These are phyloP conservation scores for Diaporthe citri DNA, from an alignment of 2,329 filamentous ascomycete species.

Conservation along the genomic window DNA sequence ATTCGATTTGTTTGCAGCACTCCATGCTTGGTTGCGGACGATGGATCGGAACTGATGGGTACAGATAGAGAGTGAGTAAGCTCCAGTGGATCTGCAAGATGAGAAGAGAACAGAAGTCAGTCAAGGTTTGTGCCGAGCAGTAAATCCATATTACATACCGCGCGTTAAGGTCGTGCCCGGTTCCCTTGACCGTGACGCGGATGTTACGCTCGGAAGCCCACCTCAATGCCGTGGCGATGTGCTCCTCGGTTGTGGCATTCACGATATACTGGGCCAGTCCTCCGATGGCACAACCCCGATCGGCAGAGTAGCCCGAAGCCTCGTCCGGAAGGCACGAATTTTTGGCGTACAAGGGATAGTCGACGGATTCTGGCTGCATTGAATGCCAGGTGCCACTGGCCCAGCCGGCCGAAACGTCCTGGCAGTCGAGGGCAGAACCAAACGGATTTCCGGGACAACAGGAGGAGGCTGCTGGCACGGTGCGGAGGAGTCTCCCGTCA, in stretches of 20 bases:
- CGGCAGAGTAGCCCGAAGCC: background rate
- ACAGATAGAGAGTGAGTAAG: constrained; percentile 43
- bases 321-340: constrained; percentile 8
- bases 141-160: background rate
- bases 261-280: background rate
- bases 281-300: background rate
- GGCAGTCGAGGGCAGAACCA: background rate
- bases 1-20: constrained; percentile 18
- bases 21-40: constrained; percentile 12
- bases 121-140: too few species aligned
- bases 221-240: constrained; percentile 1
- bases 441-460: background rate
- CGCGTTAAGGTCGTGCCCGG: constrained; percentile 4
- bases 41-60: constrained; percentile 38
- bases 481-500: background rate
- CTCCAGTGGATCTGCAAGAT: background rate
- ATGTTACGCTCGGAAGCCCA: background rate
- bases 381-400: background rate
- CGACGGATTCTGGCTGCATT: constrained; percentile 1
- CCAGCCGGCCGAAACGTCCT: background rate
- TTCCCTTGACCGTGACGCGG: constrained; percentile 9
- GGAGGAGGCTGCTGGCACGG: constrained; percentile 10
- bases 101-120: background rate
- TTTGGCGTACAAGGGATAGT: constrained; percentile 2
- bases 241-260: background rate